These are phyloP conservation scores for Chamaenerion angustifolium DNA, from an alignment of 345 rosid genomes.

Conservation along the genomic window DNA sequence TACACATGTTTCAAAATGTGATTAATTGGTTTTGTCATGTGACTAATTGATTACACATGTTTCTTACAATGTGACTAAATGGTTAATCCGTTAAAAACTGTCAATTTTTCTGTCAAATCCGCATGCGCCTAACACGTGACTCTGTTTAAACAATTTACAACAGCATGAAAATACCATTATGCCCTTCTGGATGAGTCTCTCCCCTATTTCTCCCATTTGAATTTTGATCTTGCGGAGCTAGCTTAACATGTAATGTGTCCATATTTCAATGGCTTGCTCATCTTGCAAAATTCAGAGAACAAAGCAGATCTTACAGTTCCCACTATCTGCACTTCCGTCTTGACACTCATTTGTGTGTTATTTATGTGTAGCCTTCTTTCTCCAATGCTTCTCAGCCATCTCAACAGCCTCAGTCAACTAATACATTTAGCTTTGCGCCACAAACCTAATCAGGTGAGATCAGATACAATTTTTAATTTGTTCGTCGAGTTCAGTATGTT, in stretches of 20 bases:
- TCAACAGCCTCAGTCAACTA: slow-evolving; percentile 36
- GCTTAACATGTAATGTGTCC: neutral
- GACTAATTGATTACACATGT: no score
- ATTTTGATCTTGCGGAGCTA: neutral
- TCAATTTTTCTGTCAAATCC: no score
- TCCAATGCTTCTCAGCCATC: slow-evolving; percentile 31
- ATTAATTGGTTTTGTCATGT: no score
- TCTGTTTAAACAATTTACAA: no score
- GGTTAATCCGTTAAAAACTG: no score
- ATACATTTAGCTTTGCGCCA: slow-evolving; percentile 37
- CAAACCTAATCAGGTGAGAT: slow-evolving; percentile 43
- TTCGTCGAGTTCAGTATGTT: neutral
- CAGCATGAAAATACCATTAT: no score
- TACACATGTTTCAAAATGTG: no score
- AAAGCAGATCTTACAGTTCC: neutral
- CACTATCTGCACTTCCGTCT: neutral
- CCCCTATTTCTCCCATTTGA: no score
- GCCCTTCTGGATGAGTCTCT: no score
- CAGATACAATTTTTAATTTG: neutral
- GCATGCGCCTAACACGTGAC: no score
- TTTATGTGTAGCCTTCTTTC: slow-evolving; percentile 26
- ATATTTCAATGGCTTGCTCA: neutral
- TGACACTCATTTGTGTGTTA: neutral
- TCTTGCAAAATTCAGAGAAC: neutral
- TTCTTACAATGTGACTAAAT: no score